Base-by-base conservation (phyloP, 371 early-diverging fungal species). In the Mucor racemosus region DNA sequence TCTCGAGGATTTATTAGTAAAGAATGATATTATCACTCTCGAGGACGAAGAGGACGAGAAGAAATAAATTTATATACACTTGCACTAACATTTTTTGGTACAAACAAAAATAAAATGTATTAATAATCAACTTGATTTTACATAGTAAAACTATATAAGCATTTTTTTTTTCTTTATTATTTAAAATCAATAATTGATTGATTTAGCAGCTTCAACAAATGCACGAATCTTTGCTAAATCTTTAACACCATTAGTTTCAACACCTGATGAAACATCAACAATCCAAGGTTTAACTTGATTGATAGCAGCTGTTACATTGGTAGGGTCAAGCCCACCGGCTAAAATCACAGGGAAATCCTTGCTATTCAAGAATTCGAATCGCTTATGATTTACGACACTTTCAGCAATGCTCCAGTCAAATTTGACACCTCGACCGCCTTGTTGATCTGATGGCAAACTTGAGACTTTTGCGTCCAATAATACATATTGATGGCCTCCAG, bases 221-320 rank as follows among this genome's bases (percentile, higher is more conserved):
- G 75, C 79, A 21, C 76, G 80, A 62, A 94, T 89, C 76, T 91
- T 91, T 10, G 69, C 62, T 26, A 82, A 69, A 69, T 92, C 92
- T 76, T 94, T 93, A 21, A 72, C 77, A 39, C 88, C 91, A 59
- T 92, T 78, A 19, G 88, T 88, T 72, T 96, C 96, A 0, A 96
- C 92, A 26, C 97, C 99, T 38, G 94, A 93, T 7, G 93, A 92
- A 10, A 97, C 95, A 85, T 98, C 99, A 21, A 97, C 97, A 19
- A 88, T 90, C 92, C 90, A 93, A 6, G 95, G 95, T 34, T 84
- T 76, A 4, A 90, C 92, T 44, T 82, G 79, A 5, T 68, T 73
- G 31, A 95, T 80, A 0, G 95, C 95, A 36, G 86, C 76, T 0
- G 71, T 77, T 7, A 97, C 95, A 72, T 97, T 98, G 6, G 88